A percentile compares a stretch with the other conserved stretches of the same genome.
Conservation (phyloP, 768 basidiomycete species). For the Cyclocybe aegerita region DNA sequence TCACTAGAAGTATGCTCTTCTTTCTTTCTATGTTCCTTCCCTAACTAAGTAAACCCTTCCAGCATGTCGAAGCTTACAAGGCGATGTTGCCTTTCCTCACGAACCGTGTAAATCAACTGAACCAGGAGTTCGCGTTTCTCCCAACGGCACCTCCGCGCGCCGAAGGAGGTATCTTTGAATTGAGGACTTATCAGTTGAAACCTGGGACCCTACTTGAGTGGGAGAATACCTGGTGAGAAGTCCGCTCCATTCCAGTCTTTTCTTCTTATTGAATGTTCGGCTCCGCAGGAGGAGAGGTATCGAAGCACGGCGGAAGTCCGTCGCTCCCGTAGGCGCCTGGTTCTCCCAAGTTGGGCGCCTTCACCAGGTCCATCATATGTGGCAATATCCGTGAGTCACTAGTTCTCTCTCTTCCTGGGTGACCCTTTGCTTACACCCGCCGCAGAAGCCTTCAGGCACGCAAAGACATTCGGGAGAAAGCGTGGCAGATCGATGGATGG, state of each 20-base stretch:
- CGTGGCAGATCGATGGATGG: constrained; percentile 96
- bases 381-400: constrained; percentile 86
- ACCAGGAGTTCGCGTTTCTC: constrained; percentile 94
- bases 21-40: neutral
- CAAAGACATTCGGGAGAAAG: constrained; percentile 83
- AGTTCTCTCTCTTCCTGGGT: constrained; percentile 4
- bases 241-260: constrained; percentile 13
- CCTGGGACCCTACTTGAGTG: constrained; percentile 93
- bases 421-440: constrained; percentile 8
- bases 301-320: constrained; percentile 86
- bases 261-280: constrained; percentile 7
- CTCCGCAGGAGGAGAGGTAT: constrained; percentile 81
- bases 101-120: constrained; percentile 74
- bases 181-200: constrained; percentile 84
- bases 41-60: constrained; percentile 8
- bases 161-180: constrained; percentile 91
- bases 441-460: constrained; percentile 71
- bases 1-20: constrained; percentile 54
- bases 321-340: constrained; percentile 89
- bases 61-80: constrained; percentile 70
- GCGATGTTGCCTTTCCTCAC: constrained; percentile 76
- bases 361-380: constrained; percentile 92
- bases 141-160: constrained; percentile 86
- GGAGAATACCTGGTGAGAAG: constrained; percentile 82
- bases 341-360: constrained; percentile 85